Evolutionary conservation across 495 filamentous ascomycete genomes (phyloP).

Genomic region (Astrothelium macrocarpum): DNA sequence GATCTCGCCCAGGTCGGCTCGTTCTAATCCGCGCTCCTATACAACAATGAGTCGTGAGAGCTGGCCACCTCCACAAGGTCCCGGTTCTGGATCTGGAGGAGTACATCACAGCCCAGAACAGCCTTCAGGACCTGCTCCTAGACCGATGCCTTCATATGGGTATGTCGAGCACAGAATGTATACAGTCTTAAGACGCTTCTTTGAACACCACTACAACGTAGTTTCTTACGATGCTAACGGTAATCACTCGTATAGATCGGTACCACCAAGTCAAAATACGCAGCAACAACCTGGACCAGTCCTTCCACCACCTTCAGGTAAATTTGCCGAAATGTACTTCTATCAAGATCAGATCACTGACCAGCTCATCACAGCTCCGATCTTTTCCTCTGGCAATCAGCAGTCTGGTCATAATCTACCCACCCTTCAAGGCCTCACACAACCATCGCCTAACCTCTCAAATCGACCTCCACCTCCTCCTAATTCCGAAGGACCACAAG

Average conservation of each 20-base stretch:
- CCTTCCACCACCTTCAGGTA: conserved; percentile 4
- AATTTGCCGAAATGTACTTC: neutral
- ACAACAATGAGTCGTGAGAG: neutral
- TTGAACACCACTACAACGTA: too few relatives aligned
- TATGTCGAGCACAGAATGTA: neutral
- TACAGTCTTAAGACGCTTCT: too few relatives aligned
- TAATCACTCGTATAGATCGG: neutral
- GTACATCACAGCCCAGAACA: neutral
- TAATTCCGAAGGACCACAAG: neutral
- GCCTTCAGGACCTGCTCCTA: neutral
- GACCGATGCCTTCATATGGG: neutral
- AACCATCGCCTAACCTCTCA: neutral
- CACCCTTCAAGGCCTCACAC: neutral
- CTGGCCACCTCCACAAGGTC: neutral
- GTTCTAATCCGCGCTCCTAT: neutral
- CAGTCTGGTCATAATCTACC: conserved; percentile 3
- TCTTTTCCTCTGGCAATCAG: neutral
- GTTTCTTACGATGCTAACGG: conserved; percentile 4
- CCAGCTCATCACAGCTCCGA: neutral
- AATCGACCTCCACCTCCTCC: neutral
- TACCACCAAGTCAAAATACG: neutral
- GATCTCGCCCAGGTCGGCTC: neutral
- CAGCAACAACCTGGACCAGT: neutral
- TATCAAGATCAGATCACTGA: neutral
- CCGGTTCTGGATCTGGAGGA: neutral